Evolutionary conservation across 805 yeast species (phyloP).

Genomic region (Cyberlindnera amylophila): DNA sequence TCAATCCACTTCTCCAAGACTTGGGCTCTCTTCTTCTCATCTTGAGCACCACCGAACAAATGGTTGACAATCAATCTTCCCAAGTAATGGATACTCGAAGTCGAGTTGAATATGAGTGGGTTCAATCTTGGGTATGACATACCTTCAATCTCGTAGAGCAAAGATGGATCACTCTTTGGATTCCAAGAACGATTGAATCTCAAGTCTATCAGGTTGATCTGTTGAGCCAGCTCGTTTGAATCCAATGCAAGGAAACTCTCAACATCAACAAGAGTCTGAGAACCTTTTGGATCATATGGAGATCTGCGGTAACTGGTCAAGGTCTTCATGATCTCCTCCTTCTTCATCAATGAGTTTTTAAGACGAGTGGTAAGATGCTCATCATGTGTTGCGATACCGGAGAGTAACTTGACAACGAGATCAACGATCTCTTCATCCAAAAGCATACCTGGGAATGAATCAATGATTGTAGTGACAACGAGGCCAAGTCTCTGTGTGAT

Average conservation of each 20-base stretch:
- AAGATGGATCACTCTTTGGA: slow-evolving; percentile 72
- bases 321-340: slow-evolving; percentile 43
- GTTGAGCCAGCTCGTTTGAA: slow-evolving; percentile 51
- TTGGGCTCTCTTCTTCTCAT: slow-evolving; percentile 46
- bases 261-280: slow-evolving; percentile 29
- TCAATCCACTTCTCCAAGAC: slow-evolving; percentile 80
- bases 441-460: slow-evolving; percentile 64
- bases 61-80: slow-evolving; percentile 70
- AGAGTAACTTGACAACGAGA: slow-evolving; percentile 50
- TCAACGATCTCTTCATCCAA: slow-evolving; percentile 60
- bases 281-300: slow-evolving; percentile 20
- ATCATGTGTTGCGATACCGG: slow-evolving; percentile 44
- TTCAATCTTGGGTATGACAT: slow-evolving; percentile 45
- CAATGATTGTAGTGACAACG: slow-evolving; percentile 53
- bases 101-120: slow-evolving; percentile 73
- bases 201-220: slow-evolving; percentile 64
- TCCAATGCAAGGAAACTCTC: slow-evolving; percentile 53
- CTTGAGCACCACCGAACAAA: slow-evolving; percentile 48
- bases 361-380: slow-evolving; percentile 45
- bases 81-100: slow-evolving; percentile 67
- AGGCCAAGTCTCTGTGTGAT: slow-evolving; percentile 49
- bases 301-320: slow-evolving; percentile 29
- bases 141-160: slow-evolving; percentile 48
- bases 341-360: slow-evolving; percentile 47
- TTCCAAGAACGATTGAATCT: slow-evolving; percentile 70